Conservation (phyloP, 108 stramenopile species). For the Halocafeteria seosinensis region DNA sequence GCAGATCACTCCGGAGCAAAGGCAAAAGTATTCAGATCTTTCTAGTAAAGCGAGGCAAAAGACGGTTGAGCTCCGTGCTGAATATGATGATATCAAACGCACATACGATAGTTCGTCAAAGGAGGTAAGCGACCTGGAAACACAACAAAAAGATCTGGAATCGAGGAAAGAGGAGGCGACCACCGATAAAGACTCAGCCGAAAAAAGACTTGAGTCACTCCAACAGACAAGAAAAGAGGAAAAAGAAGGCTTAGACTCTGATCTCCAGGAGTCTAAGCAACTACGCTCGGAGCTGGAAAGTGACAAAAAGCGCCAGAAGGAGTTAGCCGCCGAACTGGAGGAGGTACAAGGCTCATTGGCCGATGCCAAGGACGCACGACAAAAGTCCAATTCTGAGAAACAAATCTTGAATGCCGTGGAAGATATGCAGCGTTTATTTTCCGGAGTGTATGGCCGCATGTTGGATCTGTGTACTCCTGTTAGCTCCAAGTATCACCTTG, state of each 20-base stretch:
- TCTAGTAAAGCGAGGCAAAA: conserved; percentile 34
- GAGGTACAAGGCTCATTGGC: conserved; percentile 51
- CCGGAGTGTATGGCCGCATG: conserved; percentile 64
- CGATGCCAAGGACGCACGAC: conserved; percentile 59
- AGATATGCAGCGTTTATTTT: conserved; percentile 60
- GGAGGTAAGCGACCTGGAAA: too few species aligned
- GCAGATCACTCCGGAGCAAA: conserved; percentile 43
- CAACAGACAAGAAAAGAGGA: too few species aligned
- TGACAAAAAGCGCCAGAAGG: conserved; percentile 29
- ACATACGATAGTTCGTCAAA: too few species aligned
- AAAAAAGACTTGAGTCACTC: too few species aligned
- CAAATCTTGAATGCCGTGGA: conserved; percentile 45
- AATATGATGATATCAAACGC: too few species aligned
- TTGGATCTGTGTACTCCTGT: conserved; percentile 82
- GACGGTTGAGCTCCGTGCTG: too few species aligned
- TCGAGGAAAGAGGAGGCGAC: too few species aligned
- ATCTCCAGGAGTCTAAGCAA: too few species aligned
- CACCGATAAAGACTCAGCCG: too few species aligned
- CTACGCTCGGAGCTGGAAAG: conserved; percentile 51
- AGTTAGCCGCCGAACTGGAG: conserved; percentile 51
- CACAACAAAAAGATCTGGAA: too few species aligned
- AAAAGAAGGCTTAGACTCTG: too few species aligned
- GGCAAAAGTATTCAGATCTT: conserved; percentile 39
- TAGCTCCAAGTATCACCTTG: conserved; percentile 66
- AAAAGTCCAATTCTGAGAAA: conserved; percentile 63